Percentiles rank a stretch among this genome's conserved stretches.
Evolutionary conservation across 129 eudicot species (phyloP).

Genomic region (Heracleum sosnowskyi): DNA sequence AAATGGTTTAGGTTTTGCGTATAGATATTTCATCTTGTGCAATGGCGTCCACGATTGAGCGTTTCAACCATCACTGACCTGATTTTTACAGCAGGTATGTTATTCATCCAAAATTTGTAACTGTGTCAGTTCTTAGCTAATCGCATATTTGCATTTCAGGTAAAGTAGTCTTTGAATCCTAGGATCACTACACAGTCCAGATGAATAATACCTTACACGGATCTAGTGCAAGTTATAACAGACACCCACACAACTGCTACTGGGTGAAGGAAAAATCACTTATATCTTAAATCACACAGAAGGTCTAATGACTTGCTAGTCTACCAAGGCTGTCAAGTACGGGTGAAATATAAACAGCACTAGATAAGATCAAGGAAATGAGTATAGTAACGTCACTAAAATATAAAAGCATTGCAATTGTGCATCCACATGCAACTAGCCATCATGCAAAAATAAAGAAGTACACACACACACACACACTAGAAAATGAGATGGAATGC

Average conservation of each 20-base stretch:
- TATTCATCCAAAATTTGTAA: not conserved
- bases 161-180: not conserved
- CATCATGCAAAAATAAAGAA: not conserved
- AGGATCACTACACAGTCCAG: not conserved
- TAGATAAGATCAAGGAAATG: not conserved
- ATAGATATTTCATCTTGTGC: not conserved
- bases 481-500: not conserved
- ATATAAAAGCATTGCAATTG: not conserved
- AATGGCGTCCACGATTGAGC: not conserved
- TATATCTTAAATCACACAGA: not conserved
- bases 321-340: not conserved
- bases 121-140: not conserved
- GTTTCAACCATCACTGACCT: not conserved
- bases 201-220: not conserved
- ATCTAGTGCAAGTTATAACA: not conserved
- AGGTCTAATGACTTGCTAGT: not conserved
- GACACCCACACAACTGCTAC: not conserved
- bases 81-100: not conserved
- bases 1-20: not conserved
- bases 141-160: not conserved
- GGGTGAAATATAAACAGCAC: not conserved
- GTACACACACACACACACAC: slow-evolving; percentile 6
- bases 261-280: not conserved
- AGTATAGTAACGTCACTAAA: not conserved
- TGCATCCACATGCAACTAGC: not conserved